Evolutionary conservation across 2,329 filamentous ascomycete genomes (phyloP).

Genomic region (Aspergillus aculeatus): DNA sequence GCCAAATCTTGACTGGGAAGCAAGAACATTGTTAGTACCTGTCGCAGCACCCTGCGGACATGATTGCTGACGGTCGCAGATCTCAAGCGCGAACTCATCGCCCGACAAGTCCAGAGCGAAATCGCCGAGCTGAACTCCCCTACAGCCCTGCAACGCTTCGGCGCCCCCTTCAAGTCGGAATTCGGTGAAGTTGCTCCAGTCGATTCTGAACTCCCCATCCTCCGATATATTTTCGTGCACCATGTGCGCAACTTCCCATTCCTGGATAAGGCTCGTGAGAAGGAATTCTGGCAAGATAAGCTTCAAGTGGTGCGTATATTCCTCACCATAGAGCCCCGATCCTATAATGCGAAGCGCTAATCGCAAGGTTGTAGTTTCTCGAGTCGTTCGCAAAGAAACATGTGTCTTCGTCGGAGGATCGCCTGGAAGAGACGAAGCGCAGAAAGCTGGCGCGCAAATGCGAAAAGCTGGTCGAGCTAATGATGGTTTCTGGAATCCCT

Average conservation of each 20-base stretch:
- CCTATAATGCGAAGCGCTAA: slow-evolving; percentile 3
- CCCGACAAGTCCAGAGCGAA: slow-evolving; percentile 84
- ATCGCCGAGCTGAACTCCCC: slow-evolving; percentile 91
- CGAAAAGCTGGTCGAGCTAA: slow-evolving; percentile 92
- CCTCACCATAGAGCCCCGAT: not conserved
- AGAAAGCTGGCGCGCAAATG: slow-evolving; percentile 89
- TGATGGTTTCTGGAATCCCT: slow-evolving; percentile 98
- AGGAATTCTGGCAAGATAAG: slow-evolving; percentile 99
- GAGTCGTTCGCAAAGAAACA: slow-evolving; percentile 97
- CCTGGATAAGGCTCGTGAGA: slow-evolving; percentile 91
- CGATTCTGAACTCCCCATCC: slow-evolving; percentile 88
- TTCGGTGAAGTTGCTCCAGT: slow-evolving; percentile 88
- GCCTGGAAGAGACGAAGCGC: slow-evolving; percentile 92
- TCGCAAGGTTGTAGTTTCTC: slow-evolving; percentile 64
- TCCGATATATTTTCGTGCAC: slow-evolving; percentile 96
- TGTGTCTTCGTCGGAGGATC: slow-evolving; percentile 94
- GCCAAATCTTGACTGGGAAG: slow-evolving; percentile 78
- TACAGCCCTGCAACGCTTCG: slow-evolving; percentile 90
- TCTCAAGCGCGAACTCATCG: slow-evolving; percentile 91
- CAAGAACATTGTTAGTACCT: slow-evolving; percentile 83
- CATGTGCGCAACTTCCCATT: slow-evolving; percentile 98
- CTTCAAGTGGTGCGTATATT: slow-evolving; percentile 73
- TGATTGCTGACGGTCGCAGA: slow-evolving; percentile 53
- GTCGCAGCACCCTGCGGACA: not conserved
- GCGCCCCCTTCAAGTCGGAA: slow-evolving; percentile 90